A percentile compares a stretch with the other conserved stretches of the same genome.
These are phyloP conservation scores for Ceratocystis harringtonii DNA, from an alignment of 2,329 filamentous ascomycete genomes.

Conservation along the genomic window DNA sequence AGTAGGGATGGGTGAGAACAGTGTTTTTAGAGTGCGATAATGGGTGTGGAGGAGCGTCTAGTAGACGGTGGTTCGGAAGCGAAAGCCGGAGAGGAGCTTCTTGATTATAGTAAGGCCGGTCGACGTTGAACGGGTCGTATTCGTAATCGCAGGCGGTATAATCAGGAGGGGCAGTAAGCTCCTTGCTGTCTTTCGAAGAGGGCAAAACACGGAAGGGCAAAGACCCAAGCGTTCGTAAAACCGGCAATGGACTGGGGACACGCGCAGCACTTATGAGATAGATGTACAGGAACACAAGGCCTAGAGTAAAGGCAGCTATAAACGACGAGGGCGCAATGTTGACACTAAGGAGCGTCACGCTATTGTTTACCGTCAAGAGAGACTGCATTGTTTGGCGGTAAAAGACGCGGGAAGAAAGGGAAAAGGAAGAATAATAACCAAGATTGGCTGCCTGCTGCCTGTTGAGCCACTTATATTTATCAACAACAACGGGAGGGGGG, in stretches of 20 bases:
- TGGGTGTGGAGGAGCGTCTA: neutral
- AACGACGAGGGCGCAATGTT: constrained; percentile 44
- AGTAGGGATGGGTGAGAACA: constrained; percentile 12
- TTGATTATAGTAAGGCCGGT: neutral
- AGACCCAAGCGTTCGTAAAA: constrained; percentile 14
- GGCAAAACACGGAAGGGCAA: constrained; percentile 6
- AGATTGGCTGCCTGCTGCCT: neutral
- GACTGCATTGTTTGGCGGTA: constrained; percentile 36
- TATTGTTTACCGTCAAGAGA: constrained; percentile 45
- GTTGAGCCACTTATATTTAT: neutral
- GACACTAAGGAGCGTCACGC: constrained; percentile 45
- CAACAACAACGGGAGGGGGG: neutral
- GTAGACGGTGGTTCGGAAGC: neutral
- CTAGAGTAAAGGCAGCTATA: constrained; percentile 35
- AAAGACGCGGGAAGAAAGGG: neutral
- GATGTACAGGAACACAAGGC: constrained; percentile 36
- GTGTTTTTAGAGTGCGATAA: constrained; percentile 6
- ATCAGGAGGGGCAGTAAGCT: neutral
- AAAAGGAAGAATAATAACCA: neutral
- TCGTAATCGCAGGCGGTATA: constrained; percentile 6
- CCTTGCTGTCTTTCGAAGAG: neutral
- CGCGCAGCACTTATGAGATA: constrained; percentile 25
- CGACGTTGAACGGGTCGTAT: constrained; percentile 10
- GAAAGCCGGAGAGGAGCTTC: neutral
- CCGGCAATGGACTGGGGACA: constrained; percentile 14